Base-by-base conservation (phyloP, 371 early-diverging fungal species). In the Aphelidium insulamus region DNA sequence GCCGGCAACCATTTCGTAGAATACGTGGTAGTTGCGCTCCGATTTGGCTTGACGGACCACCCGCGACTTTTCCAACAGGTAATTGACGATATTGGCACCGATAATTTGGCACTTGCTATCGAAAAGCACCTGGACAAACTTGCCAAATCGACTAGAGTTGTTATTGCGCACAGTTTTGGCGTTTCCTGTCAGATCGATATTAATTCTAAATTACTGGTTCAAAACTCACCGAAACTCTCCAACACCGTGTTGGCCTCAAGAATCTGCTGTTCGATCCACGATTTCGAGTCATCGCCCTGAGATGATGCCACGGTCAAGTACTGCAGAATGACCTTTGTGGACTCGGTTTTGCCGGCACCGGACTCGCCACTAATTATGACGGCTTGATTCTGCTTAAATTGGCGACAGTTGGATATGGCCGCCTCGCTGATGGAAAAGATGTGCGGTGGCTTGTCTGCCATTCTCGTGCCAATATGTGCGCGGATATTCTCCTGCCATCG, bases 321-420 rank as follows among this genome's bases (percentile, higher is more conserved):
- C 55, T 95, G 98, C 48, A 92, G 88, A 34, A 98, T 97, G n/a
- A 97, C 92, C 41, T 88, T 88, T 46, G 98, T 95, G 55, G 92
- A 97, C 54, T 95, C 99, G 6, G 99, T 99, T 56, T 99, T 99
- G 33, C 99, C 99, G 18, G 99, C 99, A 24, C 99, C 99, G 15
- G 95, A 92, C 59, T 99, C 99, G 39, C 99, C 99, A 77, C 98
- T 98, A 45, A 99, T 95, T 15, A 99, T 54, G 44, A 99, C 91
- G 4, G 94, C 87, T 54, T 99, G 99, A 44, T 97, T 90, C 45
- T 86, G 85, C 39, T 69, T 60, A 29, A 83, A 77, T 32, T 77
- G 74, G 9, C 94, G 49, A 92, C 98, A 86, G 43, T 79, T 81
- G 43, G 74, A 69, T 55, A 87, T 97, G 0, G 99, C 92, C 4